Conservation (phyloP, 2,329 filamentous ascomycete species). For the Xylaria sp. region DNA sequence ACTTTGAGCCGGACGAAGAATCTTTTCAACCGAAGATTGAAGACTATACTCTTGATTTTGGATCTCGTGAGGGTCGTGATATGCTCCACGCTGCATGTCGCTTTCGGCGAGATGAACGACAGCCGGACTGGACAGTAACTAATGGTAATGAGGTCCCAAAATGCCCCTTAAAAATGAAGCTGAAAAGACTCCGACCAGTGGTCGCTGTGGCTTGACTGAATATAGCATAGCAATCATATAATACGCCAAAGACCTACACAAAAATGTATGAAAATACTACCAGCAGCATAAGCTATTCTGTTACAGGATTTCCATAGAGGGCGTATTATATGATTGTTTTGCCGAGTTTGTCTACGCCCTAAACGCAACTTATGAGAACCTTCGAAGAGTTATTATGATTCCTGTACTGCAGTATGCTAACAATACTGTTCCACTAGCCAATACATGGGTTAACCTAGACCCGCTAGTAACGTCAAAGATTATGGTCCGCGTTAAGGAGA, state of each 20-base stretch:
- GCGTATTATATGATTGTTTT: neutral
- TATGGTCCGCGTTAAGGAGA: neutral
- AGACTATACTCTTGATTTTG: neutral
- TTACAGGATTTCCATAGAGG: no score
- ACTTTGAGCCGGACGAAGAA: neutral
- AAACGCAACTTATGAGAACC: neutral
- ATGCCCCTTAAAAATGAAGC: neutral
- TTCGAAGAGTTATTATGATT: neutral
- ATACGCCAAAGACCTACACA: neutral
- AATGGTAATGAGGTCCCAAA: neutral
- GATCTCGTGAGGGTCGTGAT: neutral
- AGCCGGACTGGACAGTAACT: neutral
- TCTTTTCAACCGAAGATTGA: neutral
- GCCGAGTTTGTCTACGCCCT: neutral
- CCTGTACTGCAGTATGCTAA: neutral
- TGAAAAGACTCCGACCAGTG: neutral
- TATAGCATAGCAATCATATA: neutral
- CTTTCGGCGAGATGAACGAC: neutral
- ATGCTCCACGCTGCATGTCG: neutral
- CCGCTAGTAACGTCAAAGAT: neutral
- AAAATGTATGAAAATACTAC: no score
- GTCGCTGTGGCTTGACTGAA: neutral
- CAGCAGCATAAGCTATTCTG: no score
- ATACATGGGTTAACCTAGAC: conserved; percentile 11
- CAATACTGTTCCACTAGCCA: neutral